Evolutionary conservation across 768 basidiomycete genomes (phyloP).

Genomic region (Trametes villosa): DNA sequence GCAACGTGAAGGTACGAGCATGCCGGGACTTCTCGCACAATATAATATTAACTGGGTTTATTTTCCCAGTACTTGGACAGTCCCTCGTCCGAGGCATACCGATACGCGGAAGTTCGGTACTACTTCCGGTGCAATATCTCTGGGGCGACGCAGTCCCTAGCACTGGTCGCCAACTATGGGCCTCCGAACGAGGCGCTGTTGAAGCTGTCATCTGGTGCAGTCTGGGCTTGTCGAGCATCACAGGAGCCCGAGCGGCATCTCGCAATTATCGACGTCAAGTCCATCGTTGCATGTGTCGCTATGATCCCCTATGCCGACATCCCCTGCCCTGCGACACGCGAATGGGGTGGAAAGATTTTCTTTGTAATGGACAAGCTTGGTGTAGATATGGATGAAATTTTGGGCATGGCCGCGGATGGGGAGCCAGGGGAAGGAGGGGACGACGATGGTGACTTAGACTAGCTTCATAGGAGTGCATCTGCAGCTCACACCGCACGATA

Average conservation of each 20-base stretch:
- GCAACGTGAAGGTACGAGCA: constrained; percentile 36
- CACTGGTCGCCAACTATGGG: constrained; percentile 6
- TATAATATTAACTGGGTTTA: too few relatives aligned
- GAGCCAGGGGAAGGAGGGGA: too few relatives aligned
- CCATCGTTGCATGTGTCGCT: constrained; percentile 13
- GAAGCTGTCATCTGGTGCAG: background rate
- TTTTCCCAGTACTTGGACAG: too few relatives aligned
- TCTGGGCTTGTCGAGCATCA: background rate
- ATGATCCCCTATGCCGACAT: constrained; percentile 6
- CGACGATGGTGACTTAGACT: too few relatives aligned
- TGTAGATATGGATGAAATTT: background rate
- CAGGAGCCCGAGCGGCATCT: background rate
- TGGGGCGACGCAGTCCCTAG: background rate
- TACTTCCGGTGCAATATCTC: constrained; percentile 9
- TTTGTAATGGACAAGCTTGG: background rate
- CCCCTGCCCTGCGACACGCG: background rate
- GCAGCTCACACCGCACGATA: too few relatives aligned
- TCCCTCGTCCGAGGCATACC: too few relatives aligned
- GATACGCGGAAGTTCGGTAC: constrained; percentile 20
- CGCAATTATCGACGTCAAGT: constrained; percentile 4
- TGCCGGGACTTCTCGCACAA: too few relatives aligned
- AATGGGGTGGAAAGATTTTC: background rate
- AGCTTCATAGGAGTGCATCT: too few relatives aligned
- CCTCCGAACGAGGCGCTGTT: background rate
- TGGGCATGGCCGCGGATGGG: too few relatives aligned